phyloP scores from a whole-genome alignment of 2,329 filamentous ascomycete species.

The Claviceps pazoutovae region DNA sequence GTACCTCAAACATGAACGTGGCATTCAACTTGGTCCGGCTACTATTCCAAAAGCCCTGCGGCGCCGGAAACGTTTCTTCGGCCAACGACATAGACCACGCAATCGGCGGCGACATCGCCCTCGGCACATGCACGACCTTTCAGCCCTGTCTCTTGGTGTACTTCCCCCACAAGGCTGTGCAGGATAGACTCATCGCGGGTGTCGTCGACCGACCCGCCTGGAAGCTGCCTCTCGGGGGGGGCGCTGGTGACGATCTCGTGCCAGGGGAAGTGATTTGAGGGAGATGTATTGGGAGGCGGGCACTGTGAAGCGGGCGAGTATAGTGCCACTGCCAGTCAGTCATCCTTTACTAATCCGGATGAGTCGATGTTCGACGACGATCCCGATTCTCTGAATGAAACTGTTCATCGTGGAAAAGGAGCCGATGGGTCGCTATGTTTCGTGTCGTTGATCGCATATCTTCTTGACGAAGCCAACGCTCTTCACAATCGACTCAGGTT shows the following conservation, averaged over 20 bases:
- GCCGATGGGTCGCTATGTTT: too few relatives aligned
- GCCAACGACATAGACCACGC: too few relatives aligned
- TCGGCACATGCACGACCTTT: conserved; percentile 9
- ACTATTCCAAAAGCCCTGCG: conserved; percentile 1
- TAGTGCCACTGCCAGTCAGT: too few relatives aligned
- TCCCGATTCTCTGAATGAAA: too few relatives aligned
- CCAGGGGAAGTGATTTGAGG: conserved; percentile 1
- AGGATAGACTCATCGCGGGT: conserved; percentile 21
- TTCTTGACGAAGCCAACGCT: too few relatives aligned
- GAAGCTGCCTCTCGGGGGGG: conserved; percentile 27
- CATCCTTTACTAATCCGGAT: too few relatives aligned
- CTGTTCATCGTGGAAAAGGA: too few relatives aligned
- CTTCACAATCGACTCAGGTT: too few relatives aligned
- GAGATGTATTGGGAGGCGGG: background rate
- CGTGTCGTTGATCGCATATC: too few relatives aligned
- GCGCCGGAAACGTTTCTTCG: too few relatives aligned
- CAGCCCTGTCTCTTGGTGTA: conserved; percentile 28
- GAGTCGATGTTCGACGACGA: too few relatives aligned
- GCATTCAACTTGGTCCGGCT: background rate
- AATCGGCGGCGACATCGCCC: conserved; percentile 4
- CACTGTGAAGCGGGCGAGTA: conserved; percentile 2
- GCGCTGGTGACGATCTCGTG: conserved; percentile 13
- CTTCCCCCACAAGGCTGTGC: conserved; percentile 24
- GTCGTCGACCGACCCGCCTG: conserved; percentile 27
- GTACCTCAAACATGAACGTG: conserved; percentile 8